Base-by-base conservation (phyloP, 352 stramenopile species). In the Phytophthora multivora region DNA sequence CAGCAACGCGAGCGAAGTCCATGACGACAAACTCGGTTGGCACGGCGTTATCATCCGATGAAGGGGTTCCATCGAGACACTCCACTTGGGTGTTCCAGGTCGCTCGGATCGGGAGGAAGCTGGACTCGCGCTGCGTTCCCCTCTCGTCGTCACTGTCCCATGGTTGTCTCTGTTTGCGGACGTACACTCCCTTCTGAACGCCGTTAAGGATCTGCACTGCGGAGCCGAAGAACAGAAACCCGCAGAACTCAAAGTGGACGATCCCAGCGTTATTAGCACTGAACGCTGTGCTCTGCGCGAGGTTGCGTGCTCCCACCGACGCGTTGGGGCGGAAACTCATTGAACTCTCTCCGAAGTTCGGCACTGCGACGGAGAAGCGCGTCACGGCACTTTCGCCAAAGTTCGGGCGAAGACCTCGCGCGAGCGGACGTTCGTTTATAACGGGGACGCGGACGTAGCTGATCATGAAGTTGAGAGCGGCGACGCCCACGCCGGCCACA, bases 401-500 rank as follows among this genome's bases (percentile, higher is more conserved):
- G 18, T 66, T 61, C 28, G 41, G 80, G 23, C 86, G 73, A 0
- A 77, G 60, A 3, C 72, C 59, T 0, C 72, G 85, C 2, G 58
- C 59, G 10, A 74, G 71, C 13, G 80, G 77, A 23, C 73, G 71
- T 12, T 61, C 62, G 11, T 48, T 82, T 57, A 93, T 72, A 16
- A 90, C 79, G 11, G 73, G 70, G 21, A 88, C 81, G 45, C 80
- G 71, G 8, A 83, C 73, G 59, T 91, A 91, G 18, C 80, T 83
- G 25, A 91, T 45, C 61, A 93, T 58, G 46, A 93, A 91, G 67
- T 91, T 91, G 51, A 93, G 67, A 49, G 88, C 83, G 18, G 90
- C 90, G 18, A 98, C 67, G 4, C 85, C 54, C 26, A 98, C 90
- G 35, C 96, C 97, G 4, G 90, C 57, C 11, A 98, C 42, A 71